Evolutionary conservation across 108 stramenopile species (phyloP), one percentile per base, ranked within the genome.

Genomic region (Halocafeteria seosinensis): DNA sequence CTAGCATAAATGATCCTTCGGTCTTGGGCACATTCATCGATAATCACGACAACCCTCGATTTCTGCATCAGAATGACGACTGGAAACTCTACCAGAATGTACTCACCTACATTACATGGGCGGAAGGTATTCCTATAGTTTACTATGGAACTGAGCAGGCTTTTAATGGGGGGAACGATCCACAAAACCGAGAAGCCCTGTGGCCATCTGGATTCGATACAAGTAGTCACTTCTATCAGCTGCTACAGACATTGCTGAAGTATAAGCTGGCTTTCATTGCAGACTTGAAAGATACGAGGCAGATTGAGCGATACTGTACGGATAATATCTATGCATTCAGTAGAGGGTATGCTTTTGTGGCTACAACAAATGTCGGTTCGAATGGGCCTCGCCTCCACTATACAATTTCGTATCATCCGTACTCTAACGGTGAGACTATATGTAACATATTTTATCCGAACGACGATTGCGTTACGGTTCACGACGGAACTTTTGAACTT

Each of bases 91-190:
- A 59, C 57, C 34, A 8, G 17, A 28, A 6, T 11, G 62, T 26
- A 1, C 12, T 38, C 62, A 3, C 11, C 8, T 62, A 2, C 12
- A 23, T 62, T 12, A 5, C 32, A 38, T 27, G 2, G 13, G 3
- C 62, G 42, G 13, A 13, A 6, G 62, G 62, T 31, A 62, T 62
- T 31, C 62, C 62, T 29, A 38, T 38, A 38, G 2, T 51, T 2
- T 62, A 62, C 38, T 62, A 62, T 31, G 62, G 62, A 13, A 55
- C 62, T 55, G 62, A 62, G 62, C 37, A 62, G 3, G 62, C 42
- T 47, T 62, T 62, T 28, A 21, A 62, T 31, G 62, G 62, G 30
- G 62, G 17, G 6, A 2, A 6, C 2, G 57, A 59, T 35, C 57
- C 57, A 13, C 2, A 8, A 33, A 27, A 28, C 57, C 57, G 57